phyloP scores from a whole-genome alignment of 2,329 filamentous ascomycete genomes.

The Curvularia eragrostidis region DNA sequence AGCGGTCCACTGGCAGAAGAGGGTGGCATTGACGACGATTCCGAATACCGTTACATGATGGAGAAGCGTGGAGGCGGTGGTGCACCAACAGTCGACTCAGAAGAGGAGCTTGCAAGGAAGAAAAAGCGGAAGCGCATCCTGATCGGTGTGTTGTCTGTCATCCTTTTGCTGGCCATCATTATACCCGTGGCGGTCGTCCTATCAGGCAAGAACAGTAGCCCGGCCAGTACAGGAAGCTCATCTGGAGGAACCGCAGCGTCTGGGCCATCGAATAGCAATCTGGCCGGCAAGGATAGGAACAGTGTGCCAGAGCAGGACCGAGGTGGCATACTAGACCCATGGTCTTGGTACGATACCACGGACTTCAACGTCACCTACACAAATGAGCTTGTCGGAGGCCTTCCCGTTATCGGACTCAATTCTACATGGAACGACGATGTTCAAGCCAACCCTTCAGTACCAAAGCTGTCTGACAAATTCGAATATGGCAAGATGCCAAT shows the following conservation, averaged over 20 bases:
- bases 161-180: slow-evolving; percentile 55
- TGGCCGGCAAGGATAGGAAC: slow-evolving; percentile 53
- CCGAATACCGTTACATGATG: slow-evolving; percentile 51
- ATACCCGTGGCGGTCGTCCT: slow-evolving; percentile 57
- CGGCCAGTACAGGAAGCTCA: slow-evolving; percentile 31
- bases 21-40: slow-evolving; percentile 52
- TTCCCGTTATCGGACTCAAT: slow-evolving; percentile 91
- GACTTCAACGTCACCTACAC: slow-evolving; percentile 98
- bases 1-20: slow-evolving; percentile 58
- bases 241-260: slow-evolving; percentile 25
- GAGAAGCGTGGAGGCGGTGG: slow-evolving; percentile 54
- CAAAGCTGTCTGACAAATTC: slow-evolving; percentile 77
- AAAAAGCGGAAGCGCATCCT: slow-evolving; percentile 62
- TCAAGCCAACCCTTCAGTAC: slow-evolving; percentile 78
- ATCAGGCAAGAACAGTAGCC: slow-evolving; percentile 52
- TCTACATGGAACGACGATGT: slow-evolving; percentile 84
- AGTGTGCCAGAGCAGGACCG: slow-evolving; percentile 64
- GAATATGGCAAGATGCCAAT: slow-evolving; percentile 81
- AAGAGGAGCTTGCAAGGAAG: slow-evolving; percentile 49
- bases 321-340: slow-evolving; percentile 84
- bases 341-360: slow-evolving; percentile 85
- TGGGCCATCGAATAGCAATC: slow-evolving; percentile 54
- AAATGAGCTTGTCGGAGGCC: slow-evolving; percentile 77
- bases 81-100: slow-evolving; percentile 45
- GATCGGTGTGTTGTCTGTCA: slow-evolving; percentile 45